Evolutionary conservation across 2,329 filamentous ascomycete genomes (phyloP), one percentile per base, ranked within the genome.

Genomic region (Claviceps pazoutovae): DNA sequence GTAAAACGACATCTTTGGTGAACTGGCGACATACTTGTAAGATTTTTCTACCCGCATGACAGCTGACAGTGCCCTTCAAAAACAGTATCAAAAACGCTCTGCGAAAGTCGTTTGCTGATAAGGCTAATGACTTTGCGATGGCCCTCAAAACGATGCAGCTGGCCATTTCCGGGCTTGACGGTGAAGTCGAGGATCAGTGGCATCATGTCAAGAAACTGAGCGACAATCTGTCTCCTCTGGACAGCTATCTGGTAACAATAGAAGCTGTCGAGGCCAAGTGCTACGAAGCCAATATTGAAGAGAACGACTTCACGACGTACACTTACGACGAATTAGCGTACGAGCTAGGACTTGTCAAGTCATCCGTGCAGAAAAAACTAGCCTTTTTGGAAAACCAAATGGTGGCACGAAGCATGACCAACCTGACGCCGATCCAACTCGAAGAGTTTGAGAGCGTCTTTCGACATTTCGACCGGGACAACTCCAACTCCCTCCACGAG

Each of bases 261-360:
- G 86, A 82, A 14, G 81, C 80, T 11, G 78, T 97, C 47, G 90
- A 96, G 62, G 80, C 82, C 56, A 88, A 95, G 69, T 98, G 93
- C 65, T 79, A 84, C 54, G 91, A 97, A 71, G 93, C 93, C 56
- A 97, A 98, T 66, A 96, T 98, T 57, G 93, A 98, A 68, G 93
- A 98, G 63, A 98, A 98, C 68, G 93, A 98, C 71, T 97, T 93
- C 67, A 98, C 93, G n/a, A 97, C 91, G 8, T 97, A 97, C 70
- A 95, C 91, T 9, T 93, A 97, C 66, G 93, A 98, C 64, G 93
- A 98, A 69, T 77, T 98, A 43, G 82, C 83, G 54, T 98, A 98
- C 70, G 93, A 98, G 69, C 77, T 97, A 53, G 83, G 88, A 16
- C 77, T 98, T 34, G 93, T 97, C 53, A 90, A 89, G 65, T 84